Evolutionary conservation across 2,329 filamentous ascomycete species (phyloP), one percentile per base, ranked within the genome.

Genomic region (Magnaporthiopsis rhizophila): DNA sequence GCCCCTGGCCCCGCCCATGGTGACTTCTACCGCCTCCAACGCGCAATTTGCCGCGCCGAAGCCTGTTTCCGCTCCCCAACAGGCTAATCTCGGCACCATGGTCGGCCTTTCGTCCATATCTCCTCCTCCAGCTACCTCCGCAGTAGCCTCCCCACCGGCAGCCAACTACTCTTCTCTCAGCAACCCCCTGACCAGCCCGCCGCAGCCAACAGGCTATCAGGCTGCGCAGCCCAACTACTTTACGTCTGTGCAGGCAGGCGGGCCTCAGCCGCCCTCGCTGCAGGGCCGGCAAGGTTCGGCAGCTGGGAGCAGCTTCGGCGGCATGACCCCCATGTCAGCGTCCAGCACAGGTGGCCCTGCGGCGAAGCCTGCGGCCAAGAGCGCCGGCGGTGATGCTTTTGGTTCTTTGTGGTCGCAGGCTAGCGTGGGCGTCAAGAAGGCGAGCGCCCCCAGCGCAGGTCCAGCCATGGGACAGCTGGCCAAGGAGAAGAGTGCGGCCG

Each of bases 401-500:
- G 93, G 92, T 18, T 90, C 88, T 26, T 82, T 99, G 45, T 96
- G 96, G 86, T 89, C 89, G 65, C 87, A 86, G 68, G 88, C 88
- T 34, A 91, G 87, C 68, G 83, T 83, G 13, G 87, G 88, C 60
- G 84, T 92, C 68, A 92, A 92, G 80, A 96, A 95, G 79, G 77
- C 83, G 1, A 81, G 77, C 66, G 83, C 87, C 2, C 80, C 83
- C 12, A 79, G 82, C 64, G 83, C 87, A 65, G 89, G 89, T 0
- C 88, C 87, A 65, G 93, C 93, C 64, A 84, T 99, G 78, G 93
- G 92, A 36, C 93, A 96, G 75, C 86, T 99, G 76, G 94, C 93
- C n/a, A 97, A 97, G 81, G 92, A 97, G 78, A 97, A 98, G 83
- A 95, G 92, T 65, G 92, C 88, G 70, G 92, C 93, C 21, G 92